Evolutionary conservation across 2,329 filamentous ascomycete species (phyloP).

Genomic region (Geosmithia putterillii): DNA sequence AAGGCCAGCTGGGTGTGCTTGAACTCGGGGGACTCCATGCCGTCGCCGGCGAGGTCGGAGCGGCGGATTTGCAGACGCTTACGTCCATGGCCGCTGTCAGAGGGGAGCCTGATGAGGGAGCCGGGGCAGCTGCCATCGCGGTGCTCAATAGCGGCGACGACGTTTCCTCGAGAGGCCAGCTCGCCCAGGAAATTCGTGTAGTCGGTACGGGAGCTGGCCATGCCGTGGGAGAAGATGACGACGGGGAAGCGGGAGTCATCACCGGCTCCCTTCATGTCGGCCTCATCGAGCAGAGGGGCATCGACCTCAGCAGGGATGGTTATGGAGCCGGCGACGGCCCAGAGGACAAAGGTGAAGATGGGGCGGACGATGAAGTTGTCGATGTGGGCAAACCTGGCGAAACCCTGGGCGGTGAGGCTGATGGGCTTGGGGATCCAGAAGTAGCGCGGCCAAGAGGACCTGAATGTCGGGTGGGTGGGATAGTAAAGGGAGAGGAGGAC

Average conservation of each 20-base stretch:
- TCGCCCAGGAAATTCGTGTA: slow-evolving; percentile 39
- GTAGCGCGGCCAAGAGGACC: slow-evolving; percentile 17
- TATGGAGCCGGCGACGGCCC: slow-evolving; percentile 27
- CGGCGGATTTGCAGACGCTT: slow-evolving; percentile 20
- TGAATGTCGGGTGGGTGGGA: slow-evolving; percentile 18
- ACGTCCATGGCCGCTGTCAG: slow-evolving; percentile 11
- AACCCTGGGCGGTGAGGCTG: slow-evolving; percentile 29
- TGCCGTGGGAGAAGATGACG: slow-evolving; percentile 39
- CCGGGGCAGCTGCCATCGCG: slow-evolving; percentile 39
- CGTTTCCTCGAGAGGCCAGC: slow-evolving; percentile 33
- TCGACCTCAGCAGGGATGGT: slow-evolving; percentile 35
- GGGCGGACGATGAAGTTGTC: slow-evolving; percentile 28
- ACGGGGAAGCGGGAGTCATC: slow-evolving; percentile 21
- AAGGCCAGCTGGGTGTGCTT: slow-evolving; percentile 35
- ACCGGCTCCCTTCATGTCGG: neutral
- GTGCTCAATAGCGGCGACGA: slow-evolving; percentile 38
- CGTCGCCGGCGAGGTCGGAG: slow-evolving; percentile 15
- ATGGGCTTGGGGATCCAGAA: slow-evolving; percentile 32
- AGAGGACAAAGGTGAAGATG: slow-evolving; percentile 28
- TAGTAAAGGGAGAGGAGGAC: slow-evolving; percentile 39
- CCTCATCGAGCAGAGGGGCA: slow-evolving; percentile 20
- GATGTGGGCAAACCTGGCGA: slow-evolving; percentile 29
- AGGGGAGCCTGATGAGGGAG: slow-evolving; percentile 19
- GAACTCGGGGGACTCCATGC: slow-evolving; percentile 22
- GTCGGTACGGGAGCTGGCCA: slow-evolving; percentile 35